Evolutionary conservation across 1,139 yeast species (phyloP), one percentile per base, ranked within the genome.

Genomic region (Sugiyamaella novakii): DNA sequence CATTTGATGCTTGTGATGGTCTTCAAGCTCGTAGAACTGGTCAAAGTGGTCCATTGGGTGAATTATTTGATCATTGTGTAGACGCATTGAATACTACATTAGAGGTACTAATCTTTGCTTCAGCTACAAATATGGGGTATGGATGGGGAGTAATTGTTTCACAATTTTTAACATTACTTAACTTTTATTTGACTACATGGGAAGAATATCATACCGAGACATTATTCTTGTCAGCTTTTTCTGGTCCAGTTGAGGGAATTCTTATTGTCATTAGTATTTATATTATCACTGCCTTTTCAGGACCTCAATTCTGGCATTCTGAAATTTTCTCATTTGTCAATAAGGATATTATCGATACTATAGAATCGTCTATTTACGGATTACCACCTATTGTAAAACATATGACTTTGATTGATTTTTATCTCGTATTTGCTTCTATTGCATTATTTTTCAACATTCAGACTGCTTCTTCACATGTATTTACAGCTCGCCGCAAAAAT

Each of bases 1-100:
- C 98, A 0, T 89, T 91, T 66, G 98, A 91, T 69, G 96, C 97
- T 1, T 87, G 96, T 68, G 98, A 91, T 67, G 98, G 98, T 8
- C 79, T 85, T 57, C 98, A 91, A 67, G 98, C 98, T 12, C 77
- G 83, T 49, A 78, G 92, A 61, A 91, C 98, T 1, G 95, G 95
- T 12, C 96, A 89, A 69, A 81, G 91, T 58, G 95, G 97, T 2
- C 98, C 98, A 2, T 72, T 91, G 60, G 98, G 98, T 36, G 98
- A 91, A 66, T 74, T 91, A 52, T 91, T 91, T 64, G 98, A 91
- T 64, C 98, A 91, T 63, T 88, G 96, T 55, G 69, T 88, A 46
- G 97, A 91, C 69, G 95, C 97, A 0, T 73, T 88, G 59, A 91
- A 91, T 64, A 88, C 97, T 2, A 84, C 96, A 1, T 73, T 91